Base-by-base conservation (phyloP, 441 rosid genomes). In the Cnidoscolus chayamansa region DNA sequence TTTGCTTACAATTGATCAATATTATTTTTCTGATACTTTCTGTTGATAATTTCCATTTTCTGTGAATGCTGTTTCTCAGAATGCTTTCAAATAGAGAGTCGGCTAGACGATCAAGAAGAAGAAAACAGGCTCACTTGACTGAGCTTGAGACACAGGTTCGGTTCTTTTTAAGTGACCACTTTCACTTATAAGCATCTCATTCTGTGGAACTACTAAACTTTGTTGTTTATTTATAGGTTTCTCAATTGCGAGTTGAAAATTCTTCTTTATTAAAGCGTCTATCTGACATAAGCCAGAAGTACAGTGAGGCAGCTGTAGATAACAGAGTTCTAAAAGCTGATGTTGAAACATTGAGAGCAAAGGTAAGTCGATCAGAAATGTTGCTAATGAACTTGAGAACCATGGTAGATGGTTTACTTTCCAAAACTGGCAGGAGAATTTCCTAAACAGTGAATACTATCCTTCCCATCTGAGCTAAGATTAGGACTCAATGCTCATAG, bases 51-150 rank as follows among this genome's bases (percentile, higher is more conserved):
- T 7, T 74, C 47, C 60, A n/a, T 59, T 63, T 50, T 51, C 17
- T 65, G 37, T 78, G 61, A 75, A 68, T 72, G 66, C 8, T 78
- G 43, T 63, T 63, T 17, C 66, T 30, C 80, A 94, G 98, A 80
- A 92, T 92, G 97, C 81, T 83, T 77, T 94, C 97, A 65, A 94
- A 94, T 83, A 87, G 97, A 76, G 98, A 94, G 83, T 94, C 98
- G 37, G 98, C 98, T 32, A 87, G 99, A 74, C 93, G 97, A 31
- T 94, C 97, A 68, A 88, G 97, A 86, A 87, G 93, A 80, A 87
- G 97, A 86, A 94, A 92, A 75, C 97, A 90, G 76, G 98, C 84
- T 54, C 99, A 90, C 74, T 72, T 94, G 81, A 85, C 77, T 79
- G 98, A 94, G 76, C 89, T 94, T 8, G 99, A 94, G 84, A 86